Conservation (phyloP, 345 rosid genomes). For the Turritis glabra region DNA sequence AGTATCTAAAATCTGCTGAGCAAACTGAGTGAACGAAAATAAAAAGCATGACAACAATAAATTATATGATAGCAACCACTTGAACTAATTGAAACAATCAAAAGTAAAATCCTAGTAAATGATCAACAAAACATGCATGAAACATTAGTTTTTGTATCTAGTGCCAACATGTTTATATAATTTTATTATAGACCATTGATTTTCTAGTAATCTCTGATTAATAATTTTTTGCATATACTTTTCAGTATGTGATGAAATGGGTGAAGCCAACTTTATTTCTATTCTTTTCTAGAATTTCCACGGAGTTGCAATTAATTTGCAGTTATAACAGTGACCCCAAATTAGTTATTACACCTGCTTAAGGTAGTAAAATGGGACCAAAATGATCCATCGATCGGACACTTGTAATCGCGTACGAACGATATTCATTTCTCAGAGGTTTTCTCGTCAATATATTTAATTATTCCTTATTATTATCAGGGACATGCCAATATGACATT, state of each 20-base stretch:
- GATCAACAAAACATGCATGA: slow-evolving; percentile 18
- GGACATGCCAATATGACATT: slow-evolving; percentile 39
- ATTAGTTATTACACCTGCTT: slow-evolving; percentile 22
- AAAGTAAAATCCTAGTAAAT: not conserved
- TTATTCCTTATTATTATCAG: not conserved
- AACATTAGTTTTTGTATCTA: not conserved
- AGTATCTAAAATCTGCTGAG: not conserved
- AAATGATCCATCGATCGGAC: slow-evolving; percentile 8
- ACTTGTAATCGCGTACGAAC: slow-evolving; percentile 17
- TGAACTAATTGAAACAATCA: slow-evolving; percentile 9
- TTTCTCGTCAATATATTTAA: not conserved
- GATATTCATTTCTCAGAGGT: not conserved
- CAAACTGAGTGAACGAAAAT: not conserved
- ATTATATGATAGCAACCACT: not conserved
- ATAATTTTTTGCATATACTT: not conserved
- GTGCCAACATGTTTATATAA: not conserved
- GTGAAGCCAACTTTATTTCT: slow-evolving; percentile 9
- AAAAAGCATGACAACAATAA: not conserved
- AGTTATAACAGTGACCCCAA: slow-evolving; percentile 1
- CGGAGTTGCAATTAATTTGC: not conserved
- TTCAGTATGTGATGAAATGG: not conserved
- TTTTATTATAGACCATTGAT: not conserved
- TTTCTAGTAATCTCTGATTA: not conserved
- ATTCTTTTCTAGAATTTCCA: not conserved
- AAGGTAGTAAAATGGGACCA: slow-evolving; percentile 26